Evolutionary conservation across 2,329 filamentous ascomycete species (phyloP).

Genomic region (Cordyceps militaris): DNA sequence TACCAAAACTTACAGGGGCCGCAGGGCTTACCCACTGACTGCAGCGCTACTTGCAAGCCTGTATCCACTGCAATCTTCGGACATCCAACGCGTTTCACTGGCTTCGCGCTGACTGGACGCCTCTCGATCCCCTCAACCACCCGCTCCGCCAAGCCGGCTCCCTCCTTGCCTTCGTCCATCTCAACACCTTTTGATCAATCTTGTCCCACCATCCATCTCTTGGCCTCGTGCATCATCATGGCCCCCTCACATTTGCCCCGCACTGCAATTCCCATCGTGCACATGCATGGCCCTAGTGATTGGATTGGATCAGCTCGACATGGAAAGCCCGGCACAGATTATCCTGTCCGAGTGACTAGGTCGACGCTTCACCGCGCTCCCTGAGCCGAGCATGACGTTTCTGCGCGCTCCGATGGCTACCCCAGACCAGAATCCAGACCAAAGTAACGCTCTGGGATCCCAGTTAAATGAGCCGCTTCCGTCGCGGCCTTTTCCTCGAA

Average conservation of each 20-base stretch:
- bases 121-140: background rate
- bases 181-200: background rate
- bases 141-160: background rate
- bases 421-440: background rate
- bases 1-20: background rate
- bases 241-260: background rate
- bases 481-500: background rate
- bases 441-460: background rate
- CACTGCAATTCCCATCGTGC: background rate
- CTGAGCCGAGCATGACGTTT: background rate
- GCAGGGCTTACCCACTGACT: background rate
- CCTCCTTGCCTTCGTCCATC: background rate
- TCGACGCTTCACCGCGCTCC: background rate
- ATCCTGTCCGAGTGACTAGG: background rate
- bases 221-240: background rate
- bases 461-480: constrained; percentile 5
- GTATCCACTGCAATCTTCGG: background rate
- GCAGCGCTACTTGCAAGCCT: background rate
- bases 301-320: constrained; percentile 2
- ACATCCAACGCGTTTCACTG: background rate
- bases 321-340: background rate
- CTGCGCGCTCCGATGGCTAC: background rate
- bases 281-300: constrained; percentile 9
- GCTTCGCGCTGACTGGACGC: background rate
- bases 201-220: background rate